Evolutionary conservation across 371 early-diverging fungal genomes (phyloP), one percentile per base, ranked within the genome.

Genomic region (Lichtheimia corymbifera): DNA sequence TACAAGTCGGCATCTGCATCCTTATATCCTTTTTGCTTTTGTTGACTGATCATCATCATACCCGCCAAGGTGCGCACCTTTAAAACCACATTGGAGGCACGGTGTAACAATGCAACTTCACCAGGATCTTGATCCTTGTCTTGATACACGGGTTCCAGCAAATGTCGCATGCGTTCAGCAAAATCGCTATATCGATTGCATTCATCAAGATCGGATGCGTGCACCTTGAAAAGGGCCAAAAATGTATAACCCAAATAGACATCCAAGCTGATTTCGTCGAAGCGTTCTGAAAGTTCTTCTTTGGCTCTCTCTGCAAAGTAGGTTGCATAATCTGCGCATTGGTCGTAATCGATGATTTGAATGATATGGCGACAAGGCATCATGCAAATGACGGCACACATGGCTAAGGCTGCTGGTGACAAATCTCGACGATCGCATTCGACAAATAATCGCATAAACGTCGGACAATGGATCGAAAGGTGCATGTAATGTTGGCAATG

Each of bases 211-310:
- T 66, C 58, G 5, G 53, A 17, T 7, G 50, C 14, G 2, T 64
- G 72, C 4, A 70, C 1, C 51, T 72, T 70, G 55, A 70, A 72
- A 0, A 63, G 17, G 0, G 72, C 52, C 63, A 79, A 50, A 25
- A 59, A 72, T 2, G 45, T 47, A 58, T 65, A 74, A 0, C 69
- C 62, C 2, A 62, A 17, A 11, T 70, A 41, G 1, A 63, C 63
- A 27, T 79, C 79, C 28, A 79, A 18, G 9, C 27, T 60, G 17
- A 61, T 40, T n/a, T 74, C 65, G 44, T 79, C 79, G 53, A 79
- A 76, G 2, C 61, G 61, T 4, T 79, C 79, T 9, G 58, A 50
- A 7, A 72, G 35, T 27, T 67, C 27, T 3, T 70, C 67, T 5
- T 67, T 65, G 1, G 79, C 74, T 11, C 63, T 59, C 15, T 74